phyloP scores from a whole-genome alignment of 2,329 filamentous ascomycete genomes.

The Cladosporium sp. region DNA sequence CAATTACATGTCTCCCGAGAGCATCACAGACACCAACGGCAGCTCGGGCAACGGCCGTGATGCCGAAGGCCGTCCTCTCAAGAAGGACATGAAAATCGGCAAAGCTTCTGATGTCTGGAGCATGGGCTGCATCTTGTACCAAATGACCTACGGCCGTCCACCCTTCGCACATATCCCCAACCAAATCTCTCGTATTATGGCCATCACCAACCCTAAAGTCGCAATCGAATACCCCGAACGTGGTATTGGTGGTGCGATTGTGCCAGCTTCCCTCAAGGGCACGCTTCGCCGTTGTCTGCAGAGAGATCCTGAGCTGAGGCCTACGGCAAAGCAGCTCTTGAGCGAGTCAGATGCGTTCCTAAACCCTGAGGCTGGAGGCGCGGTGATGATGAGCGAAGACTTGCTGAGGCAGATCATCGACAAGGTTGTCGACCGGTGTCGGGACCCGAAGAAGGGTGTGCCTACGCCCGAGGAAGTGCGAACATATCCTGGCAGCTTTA shows the following conservation, averaged over 20 bases:
- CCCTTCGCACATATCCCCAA: constrained; percentile 92
- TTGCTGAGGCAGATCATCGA: constrained; percentile 60
- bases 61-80: constrained; percentile 45
- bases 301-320: constrained; percentile 57
- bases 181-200: constrained; percentile 81
- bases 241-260: constrained; percentile 63
- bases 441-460: constrained; percentile 51
- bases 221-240: constrained; percentile 69
- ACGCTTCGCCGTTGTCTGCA: constrained; percentile 60
- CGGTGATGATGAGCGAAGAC: constrained; percentile 56
- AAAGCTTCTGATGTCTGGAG: constrained; percentile 97
- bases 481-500: constrained; percentile 49
- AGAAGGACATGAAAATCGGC: constrained; percentile 89
- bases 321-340: constrained; percentile 59
- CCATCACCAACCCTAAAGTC: constrained; percentile 78
- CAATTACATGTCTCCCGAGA: constrained; percentile 98
- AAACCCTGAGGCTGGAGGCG: constrained; percentile 53
- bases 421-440: constrained; percentile 61
- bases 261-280: constrained; percentile 57
- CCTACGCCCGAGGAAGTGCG: constrained; percentile 58
- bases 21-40: constrained; percentile 82
- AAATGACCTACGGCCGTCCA: constrained; percentile 96
- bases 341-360: constrained; percentile 57
- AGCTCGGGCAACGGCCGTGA: constrained; percentile 42
- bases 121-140: constrained; percentile 92